These are phyloP conservation scores for Sequoiadendron giganteum DNA, from an alignment of 75 land plant genomes.

Conservation along the genomic window DNA sequence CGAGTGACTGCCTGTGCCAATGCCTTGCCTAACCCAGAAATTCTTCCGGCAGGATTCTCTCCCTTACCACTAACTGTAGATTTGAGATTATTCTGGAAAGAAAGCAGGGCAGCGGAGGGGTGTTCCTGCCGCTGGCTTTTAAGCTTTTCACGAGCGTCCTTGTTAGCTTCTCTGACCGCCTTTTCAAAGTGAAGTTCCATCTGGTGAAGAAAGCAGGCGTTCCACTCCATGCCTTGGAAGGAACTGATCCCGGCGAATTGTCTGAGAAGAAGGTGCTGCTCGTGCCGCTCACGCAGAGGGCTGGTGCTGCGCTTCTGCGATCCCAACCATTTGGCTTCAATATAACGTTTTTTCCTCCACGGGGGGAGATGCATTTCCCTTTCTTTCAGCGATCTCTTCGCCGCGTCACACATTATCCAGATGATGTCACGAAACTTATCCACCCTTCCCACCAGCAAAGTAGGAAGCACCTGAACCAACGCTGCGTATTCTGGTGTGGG, in stretches of 20 bases:
- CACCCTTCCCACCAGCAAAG: constrained; percentile 37
- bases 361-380: constrained; percentile 62
- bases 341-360: constrained; percentile 65
- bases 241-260: no score
- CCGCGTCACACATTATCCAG: constrained; percentile 44
- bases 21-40: not conserved
- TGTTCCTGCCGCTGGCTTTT: no score
- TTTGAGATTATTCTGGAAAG: not conserved
- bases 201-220: not conserved
- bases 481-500: constrained; percentile 42
- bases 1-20: not conserved
- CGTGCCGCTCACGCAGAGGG: not conserved
- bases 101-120: no score
- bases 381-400: constrained; percentile 51
- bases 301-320: constrained; percentile 46
- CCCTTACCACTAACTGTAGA: not conserved
- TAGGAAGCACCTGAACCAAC: constrained; percentile 39
- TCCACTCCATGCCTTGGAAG: not conserved
- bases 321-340: constrained; percentile 71
- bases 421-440: constrained; percentile 52
- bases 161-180: no score
- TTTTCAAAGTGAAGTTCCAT: no score
- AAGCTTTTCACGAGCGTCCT: no score
- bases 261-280: no score
- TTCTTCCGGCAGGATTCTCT: not conserved